These are phyloP conservation scores for Scleroderma bovista DNA, from an alignment of 768 basidiomycete species.

Conservation along the genomic window DNA sequence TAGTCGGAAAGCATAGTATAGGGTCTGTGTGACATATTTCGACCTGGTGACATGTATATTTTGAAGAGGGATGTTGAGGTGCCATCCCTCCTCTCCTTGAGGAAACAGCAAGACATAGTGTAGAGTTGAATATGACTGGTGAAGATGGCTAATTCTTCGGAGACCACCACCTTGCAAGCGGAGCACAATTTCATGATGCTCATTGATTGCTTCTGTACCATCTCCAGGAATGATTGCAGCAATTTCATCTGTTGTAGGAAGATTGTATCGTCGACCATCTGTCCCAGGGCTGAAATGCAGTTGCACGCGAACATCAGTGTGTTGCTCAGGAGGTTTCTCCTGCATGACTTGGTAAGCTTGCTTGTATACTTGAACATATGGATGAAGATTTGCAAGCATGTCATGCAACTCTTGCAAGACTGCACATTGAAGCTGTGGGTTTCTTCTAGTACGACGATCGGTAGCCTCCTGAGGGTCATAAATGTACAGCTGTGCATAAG, in stretches of 20 bases:
- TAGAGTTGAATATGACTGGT: conserved; percentile 33
- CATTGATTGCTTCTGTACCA: conserved; percentile 9
- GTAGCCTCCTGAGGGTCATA: conserved; percentile 35
- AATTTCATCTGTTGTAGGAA: conserved; percentile 39
- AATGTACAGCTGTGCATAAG: conserved; percentile 39
- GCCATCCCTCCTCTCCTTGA: conserved; percentile 30
- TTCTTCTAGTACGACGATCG: conserved; percentile 14
- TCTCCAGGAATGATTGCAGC: conserved; percentile 37
- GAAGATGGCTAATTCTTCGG: conserved; percentile 26
- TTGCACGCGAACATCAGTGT: conserved; percentile 4
- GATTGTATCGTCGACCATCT: conserved; percentile 38
- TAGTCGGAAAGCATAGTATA: too few relatives aligned
- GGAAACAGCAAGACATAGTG: conserved; percentile 45
- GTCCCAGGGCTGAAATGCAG: conserved; percentile 4
- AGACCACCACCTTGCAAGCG: conserved; percentile 14
- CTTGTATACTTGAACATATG: conserved; percentile 26
- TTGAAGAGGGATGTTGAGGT: conserved; percentile 15
- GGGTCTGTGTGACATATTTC: conserved; percentile 24
- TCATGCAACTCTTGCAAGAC: conserved; percentile 23
- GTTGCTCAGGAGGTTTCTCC: conserved; percentile 12
- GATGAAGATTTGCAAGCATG: conserved; percentile 15
- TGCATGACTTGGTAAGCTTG: conserved; percentile 30
- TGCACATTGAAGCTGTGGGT: conserved; percentile 14
- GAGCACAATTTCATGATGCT: conserved; percentile 33
- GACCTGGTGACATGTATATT: not conserved